Evolutionary conservation across 495 filamentous ascomycete genomes (phyloP).

Genomic region (Extremus antarcticus): DNA sequence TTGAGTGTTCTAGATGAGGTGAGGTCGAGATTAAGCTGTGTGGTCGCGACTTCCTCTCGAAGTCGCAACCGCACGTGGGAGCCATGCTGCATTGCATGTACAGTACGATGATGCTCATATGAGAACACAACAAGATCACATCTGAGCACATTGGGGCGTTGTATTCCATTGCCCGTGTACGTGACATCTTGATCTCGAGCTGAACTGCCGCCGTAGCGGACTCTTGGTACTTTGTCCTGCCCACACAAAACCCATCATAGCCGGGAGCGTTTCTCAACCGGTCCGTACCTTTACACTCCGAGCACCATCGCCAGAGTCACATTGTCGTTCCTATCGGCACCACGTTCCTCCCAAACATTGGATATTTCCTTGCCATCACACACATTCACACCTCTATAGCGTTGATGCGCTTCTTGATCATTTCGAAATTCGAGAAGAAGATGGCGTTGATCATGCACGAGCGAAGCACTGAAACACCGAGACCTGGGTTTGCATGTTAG

Average conservation of each 20-base stretch:
- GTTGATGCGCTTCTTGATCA: conserved; percentile 62
- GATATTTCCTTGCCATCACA: background rate
- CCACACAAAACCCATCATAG: background rate
- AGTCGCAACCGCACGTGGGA: background rate
- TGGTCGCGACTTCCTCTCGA: background rate
- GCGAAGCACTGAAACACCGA: conserved; percentile 68
- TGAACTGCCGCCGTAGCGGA: background rate
- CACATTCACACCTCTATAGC: conserved; percentile 34
- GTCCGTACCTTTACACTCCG: background rate
- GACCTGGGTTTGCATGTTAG: too few relatives aligned
- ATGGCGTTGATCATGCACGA: conserved; percentile 64
- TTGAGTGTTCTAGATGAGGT: background rate
- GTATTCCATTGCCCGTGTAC: background rate
- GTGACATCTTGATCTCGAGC: background rate
- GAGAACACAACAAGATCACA: too few relatives aligned
- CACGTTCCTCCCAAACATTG: too few relatives aligned
- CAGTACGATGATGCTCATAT: too few relatives aligned
- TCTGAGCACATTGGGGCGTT: too few relatives aligned
- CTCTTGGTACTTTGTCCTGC: background rate
- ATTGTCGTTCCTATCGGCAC: too few relatives aligned
- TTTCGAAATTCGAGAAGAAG: conserved; percentile 70
- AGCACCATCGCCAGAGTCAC: background rate
- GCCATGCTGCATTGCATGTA: too few relatives aligned
- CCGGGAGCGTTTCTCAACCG: background rate
- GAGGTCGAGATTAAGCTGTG: background rate